These are phyloP conservation scores for Aphanomyces astaci DNA, from an alignment of 352 stramenopile genomes.

Conservation along the genomic window DNA sequence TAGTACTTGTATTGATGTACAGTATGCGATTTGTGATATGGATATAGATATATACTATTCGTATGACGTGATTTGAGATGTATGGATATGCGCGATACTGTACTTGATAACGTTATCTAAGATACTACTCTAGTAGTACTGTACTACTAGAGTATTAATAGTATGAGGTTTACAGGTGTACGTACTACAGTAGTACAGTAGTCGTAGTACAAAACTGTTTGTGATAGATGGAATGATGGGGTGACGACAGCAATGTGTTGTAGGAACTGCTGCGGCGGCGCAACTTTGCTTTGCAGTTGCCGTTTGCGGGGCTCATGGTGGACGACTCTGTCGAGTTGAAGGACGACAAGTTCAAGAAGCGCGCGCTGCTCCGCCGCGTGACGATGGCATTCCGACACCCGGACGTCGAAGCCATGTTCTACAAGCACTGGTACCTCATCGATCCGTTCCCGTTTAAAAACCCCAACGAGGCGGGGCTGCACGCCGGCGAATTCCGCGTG, in stretches of 20 bases:
- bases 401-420: slow-evolving; percentile 71
- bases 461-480: slow-evolving; percentile 64
- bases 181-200: too few relatives aligned
- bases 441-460: slow-evolving; percentile 79
- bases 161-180: too few relatives aligned
- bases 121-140: too few relatives aligned
- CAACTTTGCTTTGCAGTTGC: slow-evolving; percentile 72
- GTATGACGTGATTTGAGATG: too few relatives aligned
- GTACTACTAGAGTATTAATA: too few relatives aligned
- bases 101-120: too few relatives aligned
- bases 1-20: too few relatives aligned
- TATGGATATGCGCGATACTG: too few relatives aligned
- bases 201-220: too few relatives aligned
- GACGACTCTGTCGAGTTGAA: slow-evolving; percentile 53
- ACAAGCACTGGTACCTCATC: slow-evolving; percentile 80
- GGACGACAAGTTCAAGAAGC: slow-evolving; percentile 71
- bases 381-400: slow-evolving; percentile 61
- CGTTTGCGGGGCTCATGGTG: slow-evolving; percentile 65
- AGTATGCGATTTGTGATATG: too few relatives aligned
- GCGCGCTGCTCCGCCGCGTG: slow-evolving; percentile 49
- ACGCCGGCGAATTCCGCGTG: slow-evolving; percentile 58
- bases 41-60: too few relatives aligned
- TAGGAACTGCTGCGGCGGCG: slow-evolving; percentile 57
- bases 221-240: too few relatives aligned
- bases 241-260: not conserved